Evolutionary conservation across 441 rosid genomes (phyloP), one percentile per base, ranked within the genome.

Genomic region (Aleurites moluccanus): DNA sequence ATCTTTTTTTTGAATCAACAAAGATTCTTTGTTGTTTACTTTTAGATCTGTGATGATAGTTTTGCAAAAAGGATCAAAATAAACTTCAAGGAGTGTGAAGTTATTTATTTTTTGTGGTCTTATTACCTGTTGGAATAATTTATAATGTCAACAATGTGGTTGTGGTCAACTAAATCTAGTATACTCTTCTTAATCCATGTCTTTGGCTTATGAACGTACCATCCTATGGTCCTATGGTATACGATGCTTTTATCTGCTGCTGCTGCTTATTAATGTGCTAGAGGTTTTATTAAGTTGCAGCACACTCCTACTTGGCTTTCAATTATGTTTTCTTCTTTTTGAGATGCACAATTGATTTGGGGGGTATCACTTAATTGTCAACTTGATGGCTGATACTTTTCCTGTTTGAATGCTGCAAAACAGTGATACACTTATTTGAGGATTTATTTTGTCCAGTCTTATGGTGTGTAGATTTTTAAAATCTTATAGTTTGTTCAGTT

Each of bases 401-500:
- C 35, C 28, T 0, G 21, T 50, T 33, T 33, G 38, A 35, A 47
- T 21, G 14, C 40, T 15, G 3, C 0, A 23, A 53, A 74, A n/a
- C 10, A 35, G 20, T 20, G 21, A 61, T 65, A 52, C 28, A n/a
- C 20, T 64, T 40, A 35, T 64, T 30, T 64, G 40, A 35, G 27
- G 77, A 65, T 38, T 8, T 52, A 40, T 3, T 27, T 40, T 27
- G 10, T 20, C 14, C 16, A 40, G 35, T 44, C 50, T n/a, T 38
- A 38, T 65, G 55, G 33, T 65, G 20, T 30, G 9, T 49, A 61
- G 38, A 30, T 28, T 28, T 63, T 10, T 4, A 14, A 35, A n/a
- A 20, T 49, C 35, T 28, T 60, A 35, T 60, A 61, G 45, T 56
- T 71, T 65, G 20, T 56, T 64, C 49, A 44, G n/a, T 49, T 72